These are phyloP conservation scores for Orobanche coerulescens DNA, from an alignment of 257 asterid species.

Conservation along the genomic window DNA sequence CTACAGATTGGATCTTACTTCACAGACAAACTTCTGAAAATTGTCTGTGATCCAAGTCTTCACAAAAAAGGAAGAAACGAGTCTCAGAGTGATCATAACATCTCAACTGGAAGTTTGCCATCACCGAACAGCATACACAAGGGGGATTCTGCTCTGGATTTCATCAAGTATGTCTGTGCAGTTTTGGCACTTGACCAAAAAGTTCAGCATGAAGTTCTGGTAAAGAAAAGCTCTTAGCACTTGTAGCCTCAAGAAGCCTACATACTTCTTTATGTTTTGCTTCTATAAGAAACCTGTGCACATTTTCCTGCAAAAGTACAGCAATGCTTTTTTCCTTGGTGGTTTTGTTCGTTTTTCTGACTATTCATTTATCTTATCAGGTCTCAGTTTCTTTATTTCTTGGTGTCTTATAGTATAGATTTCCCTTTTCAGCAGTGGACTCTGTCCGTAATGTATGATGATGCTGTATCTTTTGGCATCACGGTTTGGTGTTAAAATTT, in stretches of 20 bases:
- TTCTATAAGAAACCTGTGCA: background rate
- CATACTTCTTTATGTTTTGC: conserved; percentile 4
- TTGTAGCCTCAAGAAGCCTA: background rate
- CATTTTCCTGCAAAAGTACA: background rate
- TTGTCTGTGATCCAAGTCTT: conserved; percentile 72
- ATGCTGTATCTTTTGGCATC: background rate
- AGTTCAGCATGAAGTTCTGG: conserved; percentile 97
- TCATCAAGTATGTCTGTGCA: conserved; percentile 84
- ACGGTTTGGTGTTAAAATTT: background rate
- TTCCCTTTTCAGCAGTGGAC: conserved; percentile 7
- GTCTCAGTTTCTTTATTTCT: conserved; percentile 2
- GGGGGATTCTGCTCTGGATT: conserved; percentile 82
- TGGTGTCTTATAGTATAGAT: background rate
- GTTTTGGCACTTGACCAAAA: conserved; percentile 88
- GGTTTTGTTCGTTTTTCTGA: background rate
- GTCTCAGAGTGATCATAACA: conserved; percentile 35
- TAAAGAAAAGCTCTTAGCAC: conserved; percentile 27
- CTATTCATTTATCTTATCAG: background rate
- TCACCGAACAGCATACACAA: conserved; percentile 33
- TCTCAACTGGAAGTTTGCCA: conserved; percentile 35
- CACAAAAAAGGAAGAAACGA: conserved; percentile 37
- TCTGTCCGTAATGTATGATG: too few relatives aligned
- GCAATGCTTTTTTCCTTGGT: background rate
- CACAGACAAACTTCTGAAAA: conserved; percentile 75
- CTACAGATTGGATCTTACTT: conserved; percentile 74